These are phyloP conservation scores for Cyclotella cryptica DNA, from an alignment of 108 stramenopile species.

Conservation along the genomic window DNA sequence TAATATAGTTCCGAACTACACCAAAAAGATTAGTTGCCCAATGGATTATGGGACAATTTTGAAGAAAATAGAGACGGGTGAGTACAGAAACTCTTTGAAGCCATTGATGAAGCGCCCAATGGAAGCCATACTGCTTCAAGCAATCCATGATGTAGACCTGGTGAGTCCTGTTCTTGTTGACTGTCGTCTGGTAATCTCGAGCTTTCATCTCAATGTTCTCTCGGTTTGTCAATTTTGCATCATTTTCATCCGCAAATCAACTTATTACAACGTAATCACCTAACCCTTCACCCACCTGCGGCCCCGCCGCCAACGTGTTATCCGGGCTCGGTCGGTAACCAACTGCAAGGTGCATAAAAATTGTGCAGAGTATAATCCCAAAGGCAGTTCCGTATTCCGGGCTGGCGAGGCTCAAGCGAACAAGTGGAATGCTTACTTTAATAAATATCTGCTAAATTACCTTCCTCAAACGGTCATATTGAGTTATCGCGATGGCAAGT, in stretches of 20 bases:
- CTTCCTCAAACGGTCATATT: slow-evolving; percentile 34
- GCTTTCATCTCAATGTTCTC: too few relatives aligned
- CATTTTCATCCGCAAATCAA: too few relatives aligned
- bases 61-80: slow-evolving; percentile 38
- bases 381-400: slow-evolving; percentile 29
- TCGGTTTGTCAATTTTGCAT: too few relatives aligned
- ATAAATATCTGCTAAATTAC: slow-evolving; percentile 21
- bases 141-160: slow-evolving; percentile 34
- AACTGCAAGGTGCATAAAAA: slow-evolving; percentile 44
- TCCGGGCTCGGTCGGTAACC: too few relatives aligned
- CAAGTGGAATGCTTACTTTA: slow-evolving; percentile 51
- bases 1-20: slow-evolving; percentile 23
- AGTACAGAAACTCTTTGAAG: slow-evolving; percentile 29
- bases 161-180: too few relatives aligned
- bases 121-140: slow-evolving; percentile 37
- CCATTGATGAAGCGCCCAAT: slow-evolving; percentile 35
- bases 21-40: slow-evolving; percentile 25
- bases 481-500: slow-evolving; percentile 15
- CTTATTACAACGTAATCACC: too few relatives aligned
- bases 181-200: too few relatives aligned
- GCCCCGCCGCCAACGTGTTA: too few relatives aligned
- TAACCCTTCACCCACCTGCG: too few relatives aligned
- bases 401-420: slow-evolving; percentile 36
- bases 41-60: slow-evolving; percentile 53
- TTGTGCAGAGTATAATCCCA: slow-evolving; percentile 38